A percentile compares a stretch with the other conserved stretches of the same genome.
Evolutionary conservation across 2,329 filamentous ascomycete genomes (phyloP).

Genomic region (Tolypocladium tropicale): DNA sequence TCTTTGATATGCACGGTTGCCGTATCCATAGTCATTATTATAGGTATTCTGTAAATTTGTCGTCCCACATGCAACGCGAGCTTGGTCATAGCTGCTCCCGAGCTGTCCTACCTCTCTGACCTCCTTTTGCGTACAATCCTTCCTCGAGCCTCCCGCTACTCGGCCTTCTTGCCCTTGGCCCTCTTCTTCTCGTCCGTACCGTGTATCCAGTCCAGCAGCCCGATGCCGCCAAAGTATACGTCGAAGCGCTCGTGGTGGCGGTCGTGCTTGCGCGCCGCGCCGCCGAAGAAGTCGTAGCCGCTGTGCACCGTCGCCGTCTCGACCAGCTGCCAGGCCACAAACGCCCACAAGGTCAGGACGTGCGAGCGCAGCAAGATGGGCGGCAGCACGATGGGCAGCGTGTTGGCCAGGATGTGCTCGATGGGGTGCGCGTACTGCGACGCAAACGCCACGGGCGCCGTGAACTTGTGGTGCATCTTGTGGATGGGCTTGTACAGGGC

Average conservation of each 20-base stretch:
- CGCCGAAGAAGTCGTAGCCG: conserved; percentile 43
- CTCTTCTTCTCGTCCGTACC: conserved; percentile 27
- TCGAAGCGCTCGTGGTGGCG: conserved; percentile 47
- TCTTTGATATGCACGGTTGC: no score
- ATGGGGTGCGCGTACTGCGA: conserved; percentile 47
- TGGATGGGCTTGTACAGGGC: conserved; percentile 39
- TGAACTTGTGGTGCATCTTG: conserved; percentile 46
- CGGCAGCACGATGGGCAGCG: conserved; percentile 39
- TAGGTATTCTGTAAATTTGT: no score
- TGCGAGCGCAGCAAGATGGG: conserved; percentile 35
- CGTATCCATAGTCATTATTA: no score
- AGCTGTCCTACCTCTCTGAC: no score
- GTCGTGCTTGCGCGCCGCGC: conserved; percentile 41
- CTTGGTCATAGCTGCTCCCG: not conserved
- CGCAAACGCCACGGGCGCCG: conserved; percentile 42
- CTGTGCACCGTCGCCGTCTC: conserved; percentile 46
- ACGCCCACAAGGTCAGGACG: conserved; percentile 41
- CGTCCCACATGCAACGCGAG: no score
- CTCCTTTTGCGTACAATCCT: no score
- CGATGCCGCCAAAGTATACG: conserved; percentile 41
- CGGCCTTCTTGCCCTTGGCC: conserved; percentile 2
- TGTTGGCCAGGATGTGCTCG: conserved; percentile 45
- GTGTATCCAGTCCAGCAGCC: conserved; percentile 44
- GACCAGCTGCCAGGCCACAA: conserved; percentile 35
- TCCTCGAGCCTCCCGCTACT: no score